Evolutionary conservation across 352 stramenopile genomes (phyloP), one percentile per base, ranked within the genome.

Genomic region (Phytopythium vexans): DNA sequence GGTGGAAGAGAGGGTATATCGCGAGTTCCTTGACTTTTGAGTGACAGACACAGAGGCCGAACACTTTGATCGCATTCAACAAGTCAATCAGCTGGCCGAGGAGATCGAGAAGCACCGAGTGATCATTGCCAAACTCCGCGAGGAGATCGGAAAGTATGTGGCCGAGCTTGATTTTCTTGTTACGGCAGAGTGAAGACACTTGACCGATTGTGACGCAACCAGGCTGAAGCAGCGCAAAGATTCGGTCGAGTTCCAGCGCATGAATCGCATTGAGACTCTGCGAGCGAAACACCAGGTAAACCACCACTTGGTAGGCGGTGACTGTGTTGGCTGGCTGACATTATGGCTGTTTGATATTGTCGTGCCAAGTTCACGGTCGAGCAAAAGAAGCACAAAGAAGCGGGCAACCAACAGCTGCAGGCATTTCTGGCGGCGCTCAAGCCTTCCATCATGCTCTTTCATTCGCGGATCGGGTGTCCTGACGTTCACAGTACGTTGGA

Each of bases 191-290:
- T 27, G 21, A 27, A 27, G 21, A 27, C 21, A 27, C 21, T 27
- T 27, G 21, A 27, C 21, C 21, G 21, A 27, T 27, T 51, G 50
- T 0, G 48, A 36, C 3, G 39, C 9, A 47, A 27, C 8, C 40
- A 94, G 83, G 42, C 52, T 94, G 21, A 94, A 94, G 49, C 80
- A 89, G 34, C 73, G 80, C 40, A 94, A 94, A 33, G 81, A 94
- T 45, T 86, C 81, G 11, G 75, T 85, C 4, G 77, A 92, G 49
- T 84, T 88, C 14, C 81, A 94, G 56, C 71, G 78, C 9, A 79
- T 86, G 64, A 88, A 90, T 42, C 79, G 82, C 12, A 83, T 90
- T 43, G 78, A 91, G 65, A 67, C 58, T 8, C 67, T 94, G 4
- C 86, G 88, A 8, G 60, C 69, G 5, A 77, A 82, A 15, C 52